A percentile compares a stretch with the other conserved stretches of the same genome.
Evolutionary conservation across 352 stramenopile species (phyloP).

Genomic region (Globisporangium solare): DNA sequence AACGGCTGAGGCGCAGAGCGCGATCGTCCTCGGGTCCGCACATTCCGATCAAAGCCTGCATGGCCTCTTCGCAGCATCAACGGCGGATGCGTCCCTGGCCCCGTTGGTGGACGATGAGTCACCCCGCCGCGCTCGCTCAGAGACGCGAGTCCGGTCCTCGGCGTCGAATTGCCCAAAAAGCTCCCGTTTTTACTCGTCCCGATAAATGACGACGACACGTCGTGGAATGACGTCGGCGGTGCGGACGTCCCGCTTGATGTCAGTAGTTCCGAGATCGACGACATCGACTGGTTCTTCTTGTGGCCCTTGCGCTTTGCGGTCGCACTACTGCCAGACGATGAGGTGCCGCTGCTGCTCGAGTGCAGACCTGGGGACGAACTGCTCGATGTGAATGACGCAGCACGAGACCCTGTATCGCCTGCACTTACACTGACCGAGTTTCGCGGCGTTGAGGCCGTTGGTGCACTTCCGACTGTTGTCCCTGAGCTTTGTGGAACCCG

Average conservation of each 20-base stretch:
- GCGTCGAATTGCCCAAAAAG: conserved; percentile 52
- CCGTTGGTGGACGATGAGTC: conserved; percentile 10
- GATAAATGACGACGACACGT: conserved; percentile 39
- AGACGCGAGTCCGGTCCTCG: conserved; percentile 64
- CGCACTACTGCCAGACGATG: conserved; percentile 19
- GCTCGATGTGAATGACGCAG: conserved; percentile 18
- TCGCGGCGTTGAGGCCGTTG: conserved; percentile 8
- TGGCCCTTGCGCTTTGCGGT: conserved; percentile 61
- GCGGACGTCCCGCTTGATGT: conserved; percentile 30
- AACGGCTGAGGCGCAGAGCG: conserved; percentile 51
- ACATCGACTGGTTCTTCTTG: conserved; percentile 90
- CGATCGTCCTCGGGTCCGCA: conserved; percentile 42
- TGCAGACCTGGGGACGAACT: conserved; percentile 11
- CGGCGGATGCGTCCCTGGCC: conserved; percentile 14
- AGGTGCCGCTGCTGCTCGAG: background rate
- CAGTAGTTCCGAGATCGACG: conserved; percentile 81
- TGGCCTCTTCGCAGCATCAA: conserved; percentile 9
- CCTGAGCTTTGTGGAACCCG: conserved; percentile 3
- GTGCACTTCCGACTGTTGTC: conserved; percentile 2
- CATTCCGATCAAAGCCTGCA: conserved; percentile 20
- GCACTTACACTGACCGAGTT: conserved; percentile 5
- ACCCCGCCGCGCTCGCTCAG: conserved; percentile 52
- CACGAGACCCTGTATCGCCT: conserved; percentile 6
- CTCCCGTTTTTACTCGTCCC: conserved; percentile 22
- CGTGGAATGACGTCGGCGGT: conserved; percentile 57